Conservation (phyloP, 805 yeast species). For the Candida yuanshanica region DNA sequence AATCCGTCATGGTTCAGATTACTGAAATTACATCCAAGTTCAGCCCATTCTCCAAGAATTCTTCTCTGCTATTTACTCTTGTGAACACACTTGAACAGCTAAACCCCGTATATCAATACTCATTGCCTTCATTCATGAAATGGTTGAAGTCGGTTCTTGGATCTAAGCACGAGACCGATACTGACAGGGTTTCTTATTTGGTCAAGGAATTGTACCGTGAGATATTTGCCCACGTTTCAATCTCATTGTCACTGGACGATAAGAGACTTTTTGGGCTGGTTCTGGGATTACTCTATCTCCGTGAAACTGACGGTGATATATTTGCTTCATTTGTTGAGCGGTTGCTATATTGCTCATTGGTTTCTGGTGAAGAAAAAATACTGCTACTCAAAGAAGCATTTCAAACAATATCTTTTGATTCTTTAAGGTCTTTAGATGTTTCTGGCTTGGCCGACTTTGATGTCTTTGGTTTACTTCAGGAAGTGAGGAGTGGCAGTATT, state of each 20-base stretch:
- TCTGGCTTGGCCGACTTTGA: not conserved
- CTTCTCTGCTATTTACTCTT: constrained; percentile 44
- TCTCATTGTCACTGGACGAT: constrained; percentile 34
- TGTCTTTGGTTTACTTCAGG: not conserved
- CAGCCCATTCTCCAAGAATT: constrained; percentile 48
- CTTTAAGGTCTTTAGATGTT: not conserved
- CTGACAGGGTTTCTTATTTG: constrained; percentile 27
- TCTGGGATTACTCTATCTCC: constrained; percentile 24
- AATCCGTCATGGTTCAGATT: constrained; percentile 47
- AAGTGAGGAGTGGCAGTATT: not conserved
- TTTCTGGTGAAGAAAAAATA: not conserved
- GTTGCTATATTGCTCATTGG: constrained; percentile 3
- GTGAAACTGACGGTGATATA: constrained; percentile 14
- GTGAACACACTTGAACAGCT: constrained; percentile 36
- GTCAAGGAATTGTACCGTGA: constrained; percentile 38
- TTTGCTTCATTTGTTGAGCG: constrained; percentile 9
- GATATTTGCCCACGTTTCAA: constrained; percentile 38
- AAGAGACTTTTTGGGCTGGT: constrained; percentile 33
- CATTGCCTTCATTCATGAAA: constrained; percentile 39
- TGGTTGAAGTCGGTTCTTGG: constrained; percentile 30
- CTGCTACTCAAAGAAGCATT: constrained; percentile 9
- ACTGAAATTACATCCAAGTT: constrained; percentile 43
- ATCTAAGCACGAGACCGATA: not conserved
- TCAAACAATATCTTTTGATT: constrained; percentile 3
- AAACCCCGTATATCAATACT: constrained; percentile 54